phyloP scores from a whole-genome alignment of 2,329 filamentous ascomycete species.

The Sarocladium kiliense region DNA sequence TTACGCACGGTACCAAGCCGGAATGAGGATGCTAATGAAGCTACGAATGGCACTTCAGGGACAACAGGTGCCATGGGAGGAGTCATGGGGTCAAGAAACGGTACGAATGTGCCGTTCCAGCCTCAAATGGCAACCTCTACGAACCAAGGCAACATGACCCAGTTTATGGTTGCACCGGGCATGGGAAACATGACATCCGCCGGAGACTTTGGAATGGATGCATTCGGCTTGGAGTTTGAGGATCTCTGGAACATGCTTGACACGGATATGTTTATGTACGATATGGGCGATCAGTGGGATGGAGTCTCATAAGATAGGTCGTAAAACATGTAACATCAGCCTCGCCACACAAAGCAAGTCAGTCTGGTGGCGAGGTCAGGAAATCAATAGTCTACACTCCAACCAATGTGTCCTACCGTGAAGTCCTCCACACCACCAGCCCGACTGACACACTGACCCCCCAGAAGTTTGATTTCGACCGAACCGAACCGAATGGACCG shows the following conservation, averaged over 20 bases:
- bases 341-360: too few species aligned
- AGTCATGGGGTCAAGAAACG: not conserved
- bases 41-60: not conserved
- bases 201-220: not conserved
- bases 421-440: too few species aligned
- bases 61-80: not conserved
- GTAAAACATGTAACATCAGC: not conserved
- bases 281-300: not conserved
- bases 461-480: too few species aligned
- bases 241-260: slow-evolving; percentile 6
- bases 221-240: not conserved
- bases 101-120: not conserved
- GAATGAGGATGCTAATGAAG: not conserved
- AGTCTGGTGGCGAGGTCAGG: too few species aligned
- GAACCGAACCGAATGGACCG: not conserved
- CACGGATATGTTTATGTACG: not conserved
- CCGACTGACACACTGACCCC: too few species aligned
- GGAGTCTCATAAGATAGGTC: not conserved
- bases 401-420: too few species aligned
- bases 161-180: not conserved
- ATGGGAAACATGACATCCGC: not conserved
- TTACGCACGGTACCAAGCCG: not conserved
- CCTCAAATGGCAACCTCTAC: not conserved
- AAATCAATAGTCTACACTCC: too few species aligned
- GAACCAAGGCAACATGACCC: not conserved